Base-by-base conservation (phyloP, 345 rosid species). In the Cardamine resedifolia region DNA sequence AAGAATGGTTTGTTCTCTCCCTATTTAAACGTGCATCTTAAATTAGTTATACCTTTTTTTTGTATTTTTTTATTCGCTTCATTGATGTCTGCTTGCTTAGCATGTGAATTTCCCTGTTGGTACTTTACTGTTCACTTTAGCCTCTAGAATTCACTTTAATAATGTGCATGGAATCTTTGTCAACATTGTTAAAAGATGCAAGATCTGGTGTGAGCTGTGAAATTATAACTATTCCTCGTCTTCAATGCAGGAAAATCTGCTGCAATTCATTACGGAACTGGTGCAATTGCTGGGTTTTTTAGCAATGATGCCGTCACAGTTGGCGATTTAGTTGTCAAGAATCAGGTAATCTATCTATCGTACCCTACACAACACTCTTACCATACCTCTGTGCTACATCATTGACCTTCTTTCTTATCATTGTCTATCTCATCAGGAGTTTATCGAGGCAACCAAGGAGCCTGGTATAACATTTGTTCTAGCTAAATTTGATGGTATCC, bases 401-500 rank as follows among this genome's bases (percentile, higher is more conserved):
- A 31, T 30, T 51, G 57, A 45, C 39, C 45, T 69, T 56, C 38
- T n/a, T 72, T 33, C 24, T 45, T 56, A 18, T 20, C 4, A 65
- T 55, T 34, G 2, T 53, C 9, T 34, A 27, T 24, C 51, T 15
- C 14, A 21, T 64, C 83, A 95, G 99, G 88, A 86, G 80, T 95
- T 95, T 79, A 95, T 95, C 24, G 99, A 95, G 81, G 98, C 99
- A 67, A 87, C 99, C 43, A 83, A 59, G 64, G 99, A 95, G 85
- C 99, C 97, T 43, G 81, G 99, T 77, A 11, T 86, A 48, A 87
- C 92, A 57, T 95, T 95, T 79, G 43, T 95, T 77, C 81, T 71
- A 49, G 99, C 97, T 61, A 91, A 88, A 66, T 95, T 95, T 82
- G 99, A 95, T 79, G 99, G 99, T 43, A 91, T 91, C 68, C 83